Conservation (phyloP, 2,329 filamentous ascomycete genomes). For the Ophiostoma australiae region DNA sequence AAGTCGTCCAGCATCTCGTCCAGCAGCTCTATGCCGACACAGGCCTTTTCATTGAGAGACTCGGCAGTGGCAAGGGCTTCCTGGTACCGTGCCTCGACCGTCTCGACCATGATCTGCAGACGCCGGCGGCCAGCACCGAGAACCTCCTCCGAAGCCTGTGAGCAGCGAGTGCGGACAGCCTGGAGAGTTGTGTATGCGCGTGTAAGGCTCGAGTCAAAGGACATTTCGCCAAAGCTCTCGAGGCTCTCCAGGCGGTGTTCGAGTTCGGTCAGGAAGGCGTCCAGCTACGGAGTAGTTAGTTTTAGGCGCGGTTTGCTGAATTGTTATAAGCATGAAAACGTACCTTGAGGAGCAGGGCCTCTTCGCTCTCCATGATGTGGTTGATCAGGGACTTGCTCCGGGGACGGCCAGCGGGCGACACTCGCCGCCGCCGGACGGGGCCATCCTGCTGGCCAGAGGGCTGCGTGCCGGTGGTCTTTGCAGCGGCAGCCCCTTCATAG, state of each 20-base stretch:
- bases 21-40: slow-evolving; percentile 78
- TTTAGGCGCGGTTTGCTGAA: no score
- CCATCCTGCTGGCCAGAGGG: slow-evolving; percentile 29
- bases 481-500: slow-evolving; percentile 35
- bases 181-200: slow-evolving; percentile 81
- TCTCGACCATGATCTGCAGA: slow-evolving; percentile 86
- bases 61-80: slow-evolving; percentile 79
- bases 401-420: slow-evolving; percentile 53
- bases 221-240: slow-evolving; percentile 79
- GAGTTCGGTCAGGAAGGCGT: slow-evolving; percentile 77
- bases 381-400: slow-evolving; percentile 56
- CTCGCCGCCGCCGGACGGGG: slow-evolving; percentile 42
- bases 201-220: slow-evolving; percentile 76
- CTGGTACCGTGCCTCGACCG: slow-evolving; percentile 80
- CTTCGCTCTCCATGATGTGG: slow-evolving; percentile 58
- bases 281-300: slow-evolving; percentile 49
- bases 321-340: background rate
- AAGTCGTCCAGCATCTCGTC: slow-evolving; percentile 82
- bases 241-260: slow-evolving; percentile 82
- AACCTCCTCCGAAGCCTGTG: slow-evolving; percentile 82
- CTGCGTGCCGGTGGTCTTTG: slow-evolving; percentile 42
- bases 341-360: slow-evolving; percentile 56
- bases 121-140: slow-evolving; percentile 80
- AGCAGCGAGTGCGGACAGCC: slow-evolving; percentile 81
- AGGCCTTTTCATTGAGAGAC: slow-evolving; percentile 85